phyloP scores from a whole-genome alignment of 2,329 filamentous ascomycete genomes.

The Aphanoascus verrucosus region DNA sequence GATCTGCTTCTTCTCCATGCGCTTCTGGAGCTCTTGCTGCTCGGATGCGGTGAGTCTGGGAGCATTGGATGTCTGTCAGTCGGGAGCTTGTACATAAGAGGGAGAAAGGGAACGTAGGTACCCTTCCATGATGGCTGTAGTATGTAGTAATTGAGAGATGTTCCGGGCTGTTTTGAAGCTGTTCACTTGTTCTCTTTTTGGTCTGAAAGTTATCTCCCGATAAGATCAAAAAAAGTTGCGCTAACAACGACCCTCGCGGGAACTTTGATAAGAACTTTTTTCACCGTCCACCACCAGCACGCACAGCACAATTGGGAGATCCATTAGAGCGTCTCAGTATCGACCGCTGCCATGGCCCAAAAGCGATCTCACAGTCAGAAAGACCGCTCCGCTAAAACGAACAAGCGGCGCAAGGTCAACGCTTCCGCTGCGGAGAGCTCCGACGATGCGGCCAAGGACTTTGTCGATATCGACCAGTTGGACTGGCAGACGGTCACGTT shows the following conservation, averaged over 20 bases:
- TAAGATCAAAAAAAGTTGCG: too few species aligned
- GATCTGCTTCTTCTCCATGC: conserved; percentile 97
- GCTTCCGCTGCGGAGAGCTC: conserved; percentile 15
- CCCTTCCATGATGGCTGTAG: conserved; percentile 28
- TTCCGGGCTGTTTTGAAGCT: not conserved
- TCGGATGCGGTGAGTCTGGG: conserved; percentile 61
- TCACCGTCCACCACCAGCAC: too few species aligned
- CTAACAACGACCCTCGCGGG: too few species aligned
- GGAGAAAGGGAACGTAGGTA: conserved; percentile 15
- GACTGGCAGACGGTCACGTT: conserved; percentile 54
- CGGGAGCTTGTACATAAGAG: not conserved
- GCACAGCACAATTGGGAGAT: too few species aligned
- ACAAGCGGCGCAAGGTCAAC: conserved; percentile 29
- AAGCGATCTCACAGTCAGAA: conserved; percentile 30
- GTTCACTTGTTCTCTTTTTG: too few species aligned
- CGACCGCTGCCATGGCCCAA: conserved; percentile 16
- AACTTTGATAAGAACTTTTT: too few species aligned
- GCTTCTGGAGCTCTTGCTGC: conserved; percentile 83
- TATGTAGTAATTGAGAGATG: not conserved
- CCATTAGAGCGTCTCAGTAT: not conserved
- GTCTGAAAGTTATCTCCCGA: too few species aligned
- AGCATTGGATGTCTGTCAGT: not conserved
- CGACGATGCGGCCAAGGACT: conserved; percentile 21
- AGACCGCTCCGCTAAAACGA: conserved; percentile 21
- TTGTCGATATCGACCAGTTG: conserved; percentile 41